These are phyloP conservation scores for Paraglomus brasilianum DNA, from an alignment of 192 early-diverging fungal species.

Conservation along the genomic window DNA sequence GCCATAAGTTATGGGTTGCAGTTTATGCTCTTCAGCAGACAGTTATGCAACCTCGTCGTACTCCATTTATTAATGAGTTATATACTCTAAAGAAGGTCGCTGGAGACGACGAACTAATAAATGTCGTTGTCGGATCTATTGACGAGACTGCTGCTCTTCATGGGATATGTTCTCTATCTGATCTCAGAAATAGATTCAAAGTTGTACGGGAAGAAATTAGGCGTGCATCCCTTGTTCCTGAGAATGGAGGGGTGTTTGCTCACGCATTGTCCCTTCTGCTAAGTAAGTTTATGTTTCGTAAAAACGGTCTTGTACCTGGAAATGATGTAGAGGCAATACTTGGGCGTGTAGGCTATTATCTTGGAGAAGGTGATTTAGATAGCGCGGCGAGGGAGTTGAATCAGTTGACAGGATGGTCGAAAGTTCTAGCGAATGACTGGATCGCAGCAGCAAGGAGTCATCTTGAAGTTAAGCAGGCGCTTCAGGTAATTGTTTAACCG, in stretches of 20 bases:
- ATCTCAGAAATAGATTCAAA: slow-evolving; percentile 71
- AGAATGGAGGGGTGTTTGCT: slow-evolving; percentile 82
- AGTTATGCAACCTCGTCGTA: slow-evolving; percentile 43
- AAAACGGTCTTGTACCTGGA: slow-evolving; percentile 82
- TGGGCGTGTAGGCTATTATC: slow-evolving; percentile 72
- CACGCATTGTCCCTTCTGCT: slow-evolving; percentile 71
- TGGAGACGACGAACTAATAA: slow-evolving; percentile 57
- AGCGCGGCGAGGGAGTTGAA: slow-evolving; percentile 87
- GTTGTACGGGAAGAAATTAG: slow-evolving; percentile 67
- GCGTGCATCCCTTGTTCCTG: slow-evolving; percentile 79
- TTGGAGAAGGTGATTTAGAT: slow-evolving; percentile 80
- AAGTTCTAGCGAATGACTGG: slow-evolving; percentile 86
- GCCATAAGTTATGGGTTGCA: slow-evolving; percentile 64
- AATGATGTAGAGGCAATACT: slow-evolving; percentile 84
- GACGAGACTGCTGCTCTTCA: slow-evolving; percentile 53
- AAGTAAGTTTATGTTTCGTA: slow-evolving; percentile 78
- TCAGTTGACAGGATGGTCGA: slow-evolving; percentile 90
- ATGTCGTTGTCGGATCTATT: slow-evolving; percentile 63
- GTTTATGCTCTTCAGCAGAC: slow-evolving; percentile 63
- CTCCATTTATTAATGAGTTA: slow-evolving; percentile 74
- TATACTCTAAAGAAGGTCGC: slow-evolving; percentile 52
- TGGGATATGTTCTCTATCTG: slow-evolving; percentile 64
- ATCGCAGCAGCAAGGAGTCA: slow-evolving; percentile 72
- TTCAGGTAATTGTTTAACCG: slow-evolving; percentile 59
- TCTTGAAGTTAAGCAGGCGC: slow-evolving; percentile 86